Base-by-base conservation (phyloP, 139 green algal species). In the Coccomyxa sp. region DNA sequence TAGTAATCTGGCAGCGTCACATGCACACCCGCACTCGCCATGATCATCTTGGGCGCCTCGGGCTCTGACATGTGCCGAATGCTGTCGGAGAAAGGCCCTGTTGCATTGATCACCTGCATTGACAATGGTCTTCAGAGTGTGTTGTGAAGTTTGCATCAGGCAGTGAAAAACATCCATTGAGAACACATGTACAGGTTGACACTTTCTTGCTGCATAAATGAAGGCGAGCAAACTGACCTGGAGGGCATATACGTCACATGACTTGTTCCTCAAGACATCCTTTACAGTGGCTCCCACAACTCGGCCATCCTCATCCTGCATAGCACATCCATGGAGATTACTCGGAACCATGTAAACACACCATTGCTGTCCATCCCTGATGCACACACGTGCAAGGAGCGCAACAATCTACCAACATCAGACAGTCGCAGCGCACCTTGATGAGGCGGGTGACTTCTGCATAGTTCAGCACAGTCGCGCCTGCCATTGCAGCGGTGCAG, bases 1-100 rank as follows among this genome's bases (percentile, higher is more conserved):
- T 98, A 99, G 86, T 96, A 99, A 77, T 95, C 93, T 17, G 97
- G 97, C 83, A 99, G 92, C 13, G 95, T 97, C 60, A 99, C 88
- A 83, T 99, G 97, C 17, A 96, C 91, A 27, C 97, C 97, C 0
- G 88, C 82, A 85, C 86, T 93, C 32, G 94, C 91, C 79, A 89
- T 92, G 66, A 99, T 95, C 80, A 98, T 95, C 23, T 82, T 83
- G 27, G 77, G 27, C 1, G 23, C 23, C 27, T 74, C 59, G 14
- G 85, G 76, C 82, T 94, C 84, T 31, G 86, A 86, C 86, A 95
- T 89, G 57, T 92, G 68, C 23, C 95, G 81, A 58, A 98, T 78
- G 12, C 67, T 79, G 83, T 98, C 95, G 0, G 79, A 77, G 82
- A 97, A 98, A 11, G 94, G 92, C 4, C 96, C 96, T 13, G 95